Conservation (phyloP, 148 eudicot genomes). For the Rhododendron simsii region DNA sequence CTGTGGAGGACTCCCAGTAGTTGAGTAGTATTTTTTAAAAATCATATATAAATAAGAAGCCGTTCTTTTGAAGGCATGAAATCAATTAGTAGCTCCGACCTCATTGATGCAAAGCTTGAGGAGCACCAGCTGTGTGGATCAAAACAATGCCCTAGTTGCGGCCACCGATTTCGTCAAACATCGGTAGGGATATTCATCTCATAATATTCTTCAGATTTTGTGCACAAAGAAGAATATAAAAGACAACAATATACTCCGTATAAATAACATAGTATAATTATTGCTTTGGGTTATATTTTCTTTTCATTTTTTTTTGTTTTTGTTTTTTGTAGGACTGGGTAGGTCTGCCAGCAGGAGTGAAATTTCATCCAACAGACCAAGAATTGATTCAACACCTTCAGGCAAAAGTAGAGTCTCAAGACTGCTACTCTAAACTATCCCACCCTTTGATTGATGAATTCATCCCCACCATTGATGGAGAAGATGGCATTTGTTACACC, state of each 20-base stretch:
- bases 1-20: too few relatives aligned
- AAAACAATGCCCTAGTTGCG: constrained; percentile 89
- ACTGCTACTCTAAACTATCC: constrained; percentile 38
- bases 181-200: constrained; percentile 46
- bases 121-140: constrained; percentile 90
- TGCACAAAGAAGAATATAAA: constrained; percentile 13
- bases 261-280: not conserved
- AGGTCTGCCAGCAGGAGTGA: constrained; percentile 98
- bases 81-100: constrained; percentile 64
- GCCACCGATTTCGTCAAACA: constrained; percentile 79
- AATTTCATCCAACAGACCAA: constrained; percentile 98
- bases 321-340: constrained; percentile 70
- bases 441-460: constrained; percentile 97
- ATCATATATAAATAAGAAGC: not conserved
- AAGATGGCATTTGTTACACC: constrained; percentile 98
- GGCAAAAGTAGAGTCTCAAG: constrained; percentile 72
- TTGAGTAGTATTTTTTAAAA: not conserved
- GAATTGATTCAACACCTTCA: constrained; percentile 95
- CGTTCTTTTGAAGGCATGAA: not conserved
- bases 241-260: constrained; percentile 12
- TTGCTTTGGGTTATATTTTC: not conserved
- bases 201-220: constrained; percentile 22
- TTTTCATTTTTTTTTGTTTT: not conserved
- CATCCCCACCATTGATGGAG: constrained; percentile 94
- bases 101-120: constrained; percentile 92